Evolutionary conservation across 2,329 filamentous ascomycete species (phyloP), one percentile per base, ranked within the genome.

Genomic region (Zymoseptoria passerinii): DNA sequence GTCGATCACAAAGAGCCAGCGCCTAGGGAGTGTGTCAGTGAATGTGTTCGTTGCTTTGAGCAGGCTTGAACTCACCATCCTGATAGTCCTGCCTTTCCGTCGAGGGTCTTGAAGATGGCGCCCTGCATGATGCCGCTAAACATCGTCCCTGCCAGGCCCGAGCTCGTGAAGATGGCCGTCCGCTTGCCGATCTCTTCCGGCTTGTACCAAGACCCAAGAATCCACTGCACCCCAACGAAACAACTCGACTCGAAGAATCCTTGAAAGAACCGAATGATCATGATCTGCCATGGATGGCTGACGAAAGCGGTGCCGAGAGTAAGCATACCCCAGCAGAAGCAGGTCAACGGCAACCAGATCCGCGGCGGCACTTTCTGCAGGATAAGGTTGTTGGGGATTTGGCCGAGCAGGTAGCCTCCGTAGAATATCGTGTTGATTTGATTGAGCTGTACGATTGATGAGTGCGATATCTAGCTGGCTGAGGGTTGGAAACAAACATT

Each of bases 71-170:
- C 50, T 23, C 2, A 52, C 50, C 83, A 86, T 3, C 80, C 81
- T 4, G 74, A 72, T 1, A 84, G 72, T 0, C 81, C 80, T 52
- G 72, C 67, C 4, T 76, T 68, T 1, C 80, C 79, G 58, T 83
- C 64, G 59, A 78, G 70, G 40, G 70, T 74, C 0, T 64, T 70
- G 56, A 76, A 72, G 48, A 78, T 76, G 7, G 80, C 50, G 0
- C 79, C 81, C 67, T 85, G 82, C 57, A 87, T 80, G 68, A 85
- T 83, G 1, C 83, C 83, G 10, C 80, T 79, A 54, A 86, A 82
- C 78, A 86, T 81, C 0, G 80, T 83, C 0, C 83, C 83, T 0
- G 81, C 82, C 1, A 84, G 73, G 0, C 82, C 83, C 1, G 80
- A 82, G 0, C 81, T 78, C 1, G 81, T 84, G 68, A 86, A 86